These are phyloP conservation scores for Clavispora carvajalis DNA, from an alignment of 805 yeast genomes.

Conservation along the genomic window DNA sequence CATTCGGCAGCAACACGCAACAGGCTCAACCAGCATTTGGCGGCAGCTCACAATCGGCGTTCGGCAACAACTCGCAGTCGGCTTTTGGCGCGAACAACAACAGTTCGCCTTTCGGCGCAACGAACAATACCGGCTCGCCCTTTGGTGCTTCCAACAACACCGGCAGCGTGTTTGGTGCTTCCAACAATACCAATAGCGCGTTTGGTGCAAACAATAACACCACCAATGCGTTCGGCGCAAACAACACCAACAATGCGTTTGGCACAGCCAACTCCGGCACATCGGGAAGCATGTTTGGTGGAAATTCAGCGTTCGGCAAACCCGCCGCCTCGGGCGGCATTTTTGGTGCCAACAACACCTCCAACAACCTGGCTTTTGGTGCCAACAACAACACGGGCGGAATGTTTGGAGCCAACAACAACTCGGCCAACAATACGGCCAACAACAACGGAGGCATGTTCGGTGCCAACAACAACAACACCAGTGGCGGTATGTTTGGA, in stretches of 20 bases:
- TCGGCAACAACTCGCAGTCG: slow-evolving; percentile 3
- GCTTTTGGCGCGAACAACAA: slow-evolving; percentile 2
- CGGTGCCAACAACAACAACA: slow-evolving; percentile 26
- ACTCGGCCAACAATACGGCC: slow-evolving; percentile 18
- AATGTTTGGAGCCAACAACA: slow-evolving; percentile 19
- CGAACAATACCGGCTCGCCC: slow-evolving; percentile 23
- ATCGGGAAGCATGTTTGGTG: slow-evolving; percentile 22
- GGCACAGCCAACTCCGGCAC: background rate
- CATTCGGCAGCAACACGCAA: slow-evolving; percentile 26
- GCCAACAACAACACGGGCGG: slow-evolving; percentile 24
- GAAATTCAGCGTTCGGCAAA: slow-evolving; percentile 22
- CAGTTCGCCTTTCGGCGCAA: slow-evolving; percentile 5
- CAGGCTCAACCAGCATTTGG: slow-evolving; percentile 17
- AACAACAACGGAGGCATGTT: slow-evolving; percentile 31
- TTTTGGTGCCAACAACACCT: slow-evolving; percentile 3
- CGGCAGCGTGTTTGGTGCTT: slow-evolving; percentile 10
- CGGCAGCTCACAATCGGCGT: slow-evolving; percentile 5
- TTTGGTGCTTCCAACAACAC: slow-evolving; percentile 9
- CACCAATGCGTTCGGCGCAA: slow-evolving; percentile 18
- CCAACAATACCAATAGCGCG: slow-evolving; percentile 5
- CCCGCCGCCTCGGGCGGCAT: slow-evolving; percentile 10
- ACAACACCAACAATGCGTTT: slow-evolving; percentile 10
- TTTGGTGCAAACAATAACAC: slow-evolving; percentile 13
- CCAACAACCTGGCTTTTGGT: slow-evolving; percentile 8
- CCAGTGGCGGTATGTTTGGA: slow-evolving; percentile 11